A percentile compares a stretch with the other conserved stretches of the same genome.
These are phyloP conservation scores for Pleurotus giganteus DNA, from an alignment of 768 basidiomycete species.

Conservation along the genomic window DNA sequence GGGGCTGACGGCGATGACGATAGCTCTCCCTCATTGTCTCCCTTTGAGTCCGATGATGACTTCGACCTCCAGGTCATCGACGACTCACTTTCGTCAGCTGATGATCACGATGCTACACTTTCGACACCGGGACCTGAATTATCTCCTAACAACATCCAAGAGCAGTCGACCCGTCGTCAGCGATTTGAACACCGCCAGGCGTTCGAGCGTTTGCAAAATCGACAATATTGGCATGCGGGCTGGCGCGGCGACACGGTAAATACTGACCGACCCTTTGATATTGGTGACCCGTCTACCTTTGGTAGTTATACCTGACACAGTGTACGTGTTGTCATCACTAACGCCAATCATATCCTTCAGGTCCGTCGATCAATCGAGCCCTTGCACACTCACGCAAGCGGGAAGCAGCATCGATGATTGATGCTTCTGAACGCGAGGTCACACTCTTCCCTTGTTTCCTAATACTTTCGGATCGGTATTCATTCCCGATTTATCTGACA, in stretches of 20 bases:
- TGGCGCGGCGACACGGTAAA: slow-evolving; percentile 52
- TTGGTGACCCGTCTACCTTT: slow-evolving; percentile 72
- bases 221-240: slow-evolving; percentile 74
- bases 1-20: slow-evolving; percentile 43
- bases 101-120: slow-evolving; percentile 11
- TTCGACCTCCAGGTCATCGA: slow-evolving; percentile 24
- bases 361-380: slow-evolving; percentile 40
- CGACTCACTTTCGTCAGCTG: slow-evolving; percentile 28
- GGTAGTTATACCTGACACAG: slow-evolving; percentile 35
- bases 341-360: slow-evolving; percentile 23
- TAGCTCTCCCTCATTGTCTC: slow-evolving; percentile 68
- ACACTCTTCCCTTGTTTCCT: neutral
- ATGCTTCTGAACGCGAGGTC: slow-evolving; percentile 44
- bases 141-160: slow-evolving; percentile 5
- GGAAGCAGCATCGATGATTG: slow-evolving; percentile 32
- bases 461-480: neutral
- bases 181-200: slow-evolving; percentile 46
- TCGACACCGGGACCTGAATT: slow-evolving; percentile 5
- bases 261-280: slow-evolving; percentile 45
- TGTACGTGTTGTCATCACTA: neutral
- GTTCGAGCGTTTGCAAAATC: slow-evolving; percentile 59
- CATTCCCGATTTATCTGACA: neutral
- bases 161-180: slow-evolving; percentile 19
- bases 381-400: slow-evolving; percentile 32
- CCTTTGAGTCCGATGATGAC: slow-evolving; percentile 45